Evolutionary conservation across 2,329 filamentous ascomycete species (phyloP), one percentile per base, ranked within the genome.

Genomic region (Ophiostoma himal-ulmi): DNA sequence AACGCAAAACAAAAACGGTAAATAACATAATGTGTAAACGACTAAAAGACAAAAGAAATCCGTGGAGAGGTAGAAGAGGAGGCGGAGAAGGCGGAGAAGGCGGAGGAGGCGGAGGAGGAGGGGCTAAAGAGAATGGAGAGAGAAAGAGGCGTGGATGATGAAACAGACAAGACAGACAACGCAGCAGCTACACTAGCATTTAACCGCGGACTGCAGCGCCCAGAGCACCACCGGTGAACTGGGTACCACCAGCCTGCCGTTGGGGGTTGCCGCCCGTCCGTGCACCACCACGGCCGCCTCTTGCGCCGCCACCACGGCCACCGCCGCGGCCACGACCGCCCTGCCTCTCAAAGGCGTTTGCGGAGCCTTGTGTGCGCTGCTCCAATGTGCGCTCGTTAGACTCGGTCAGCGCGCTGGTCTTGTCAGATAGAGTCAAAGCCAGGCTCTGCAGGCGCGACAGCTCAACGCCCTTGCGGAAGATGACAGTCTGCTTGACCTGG

Each of bases 391-490:
- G 90, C 85, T 99, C 95, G 83, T 99, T 99, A 76, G 90, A 90
- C 86, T 99, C 96, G 78, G 98, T 97, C 72, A 99, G 90, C 69
- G 90, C 89, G 79, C 93, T 96, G 71, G 95, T 94, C 87, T 98
- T 99, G 84, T 99, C 95, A 72, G 92, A 93, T 69, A 99, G 86
- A 11, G 94, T 95, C 74, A 99, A 89, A 41, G 96, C 94, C 78
- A 99, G 86, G 80, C 92, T 97, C 83, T 99, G 95, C 74, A 99
- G 88, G 76, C 96, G 89, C 78, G 93, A 97, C 74, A 99, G 88
- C 85, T 99, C 96, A 73, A 99, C 95, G 72, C 95, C 96, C 89
- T 99, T 98, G 81, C 95, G 91, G 92, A 99, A 99, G 83, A 98
- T 95, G 81, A 99, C 93, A 68, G 93, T 96, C 75, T 91, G 90